Conservation (phyloP, 495 filamentous ascomycete genomes). For the Aspergillus egyptiacus region DNA sequence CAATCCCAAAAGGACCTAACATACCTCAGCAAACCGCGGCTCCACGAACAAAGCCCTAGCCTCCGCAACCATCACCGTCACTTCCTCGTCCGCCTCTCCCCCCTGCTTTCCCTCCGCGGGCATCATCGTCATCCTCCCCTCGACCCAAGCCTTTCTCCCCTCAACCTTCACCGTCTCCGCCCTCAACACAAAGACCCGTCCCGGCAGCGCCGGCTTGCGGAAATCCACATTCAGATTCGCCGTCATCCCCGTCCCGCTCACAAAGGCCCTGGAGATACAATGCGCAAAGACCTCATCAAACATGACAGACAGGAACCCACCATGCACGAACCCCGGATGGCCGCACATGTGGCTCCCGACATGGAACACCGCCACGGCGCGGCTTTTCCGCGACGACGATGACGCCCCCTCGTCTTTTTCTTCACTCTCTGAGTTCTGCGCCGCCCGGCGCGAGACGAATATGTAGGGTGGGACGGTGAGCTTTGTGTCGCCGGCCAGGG, state of each 20-base stretch:
- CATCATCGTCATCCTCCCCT: conserved; percentile 26
- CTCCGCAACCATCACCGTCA: conserved; percentile 60
- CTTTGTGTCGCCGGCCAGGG: conserved; percentile 60
- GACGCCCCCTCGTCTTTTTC: conserved; percentile 31
- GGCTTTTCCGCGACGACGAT: conserved; percentile 20
- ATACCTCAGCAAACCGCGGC: conserved; percentile 70
- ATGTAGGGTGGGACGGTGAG: conserved; percentile 73
- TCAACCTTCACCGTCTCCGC: conserved; percentile 41
- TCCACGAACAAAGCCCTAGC: conserved; percentile 83
- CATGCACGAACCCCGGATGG: conserved; percentile 38
- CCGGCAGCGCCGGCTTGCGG: conserved; percentile 52
- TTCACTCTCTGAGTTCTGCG: background rate
- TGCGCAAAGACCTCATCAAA: conserved; percentile 41
- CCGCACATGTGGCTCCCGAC: conserved; percentile 33
- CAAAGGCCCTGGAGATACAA: conserved; percentile 35
- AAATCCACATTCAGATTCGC: conserved; percentile 61
- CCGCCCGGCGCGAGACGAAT: conserved; percentile 26
- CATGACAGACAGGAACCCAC: conserved; percentile 34
- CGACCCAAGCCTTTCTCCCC: conserved; percentile 39
- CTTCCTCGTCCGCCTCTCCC: conserved; percentile 29
- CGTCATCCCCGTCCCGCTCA: conserved; percentile 49
- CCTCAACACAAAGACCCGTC: conserved; percentile 57
- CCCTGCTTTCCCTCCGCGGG: conserved; percentile 22
- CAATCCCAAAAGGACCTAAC: conserved; percentile 20
- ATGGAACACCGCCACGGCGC: conserved; percentile 33